These are phyloP conservation scores for Ophiostoma quercus DNA, from an alignment of 2,329 filamentous ascomycete species.

Conservation along the genomic window DNA sequence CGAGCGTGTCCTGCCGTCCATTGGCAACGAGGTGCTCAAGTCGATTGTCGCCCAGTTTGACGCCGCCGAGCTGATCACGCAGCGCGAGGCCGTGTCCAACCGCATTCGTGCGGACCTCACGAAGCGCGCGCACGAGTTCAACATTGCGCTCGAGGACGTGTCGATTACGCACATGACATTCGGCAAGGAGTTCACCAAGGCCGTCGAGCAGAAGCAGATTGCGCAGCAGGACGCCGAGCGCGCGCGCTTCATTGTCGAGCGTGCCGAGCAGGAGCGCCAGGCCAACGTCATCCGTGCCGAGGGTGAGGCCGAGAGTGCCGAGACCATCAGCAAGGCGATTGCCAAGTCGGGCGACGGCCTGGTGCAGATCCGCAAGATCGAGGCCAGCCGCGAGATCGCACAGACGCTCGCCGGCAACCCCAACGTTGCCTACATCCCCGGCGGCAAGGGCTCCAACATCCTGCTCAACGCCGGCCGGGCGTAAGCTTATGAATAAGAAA, in stretches of 20 bases:
- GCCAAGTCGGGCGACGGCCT: slow-evolving; percentile 89
- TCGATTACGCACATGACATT: slow-evolving; percentile 99
- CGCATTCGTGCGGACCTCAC: slow-evolving; percentile 89
- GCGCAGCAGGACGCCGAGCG: slow-evolving; percentile 98
- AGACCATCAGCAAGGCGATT: slow-evolving; percentile 86
- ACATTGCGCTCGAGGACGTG: slow-evolving; percentile 97
- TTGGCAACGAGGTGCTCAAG: slow-evolving; percentile 98
- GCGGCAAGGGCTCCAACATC: slow-evolving; percentile 55
- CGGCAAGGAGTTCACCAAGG: slow-evolving; percentile 96
- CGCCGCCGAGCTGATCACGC: slow-evolving; percentile 95
- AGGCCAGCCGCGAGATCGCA: slow-evolving; percentile 93
- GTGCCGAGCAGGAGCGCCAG: slow-evolving; percentile 96
- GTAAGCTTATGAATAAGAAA: slow-evolving; percentile 27
- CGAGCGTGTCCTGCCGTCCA: slow-evolving; percentile 91
- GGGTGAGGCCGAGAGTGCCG: slow-evolving; percentile 93
- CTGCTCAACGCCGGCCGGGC: slow-evolving; percentile 49
- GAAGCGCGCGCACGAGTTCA: slow-evolving; percentile 92
- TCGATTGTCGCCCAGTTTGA: slow-evolving; percentile 99
- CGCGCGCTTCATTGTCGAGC: slow-evolving; percentile 96
- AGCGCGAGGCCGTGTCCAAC: slow-evolving; percentile 93
- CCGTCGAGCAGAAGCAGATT: slow-evolving; percentile 99
- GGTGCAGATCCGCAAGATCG: slow-evolving; percentile 93
- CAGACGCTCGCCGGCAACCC: slow-evolving; percentile 83
- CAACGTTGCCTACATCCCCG: slow-evolving; percentile 90
- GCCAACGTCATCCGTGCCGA: slow-evolving; percentile 97